Percentiles rank a stretch among this genome's conserved stretches.
phyloP scores from a whole-genome alignment of 2,329 filamentous ascomycete species.

The Eutypella sp. region DNA sequence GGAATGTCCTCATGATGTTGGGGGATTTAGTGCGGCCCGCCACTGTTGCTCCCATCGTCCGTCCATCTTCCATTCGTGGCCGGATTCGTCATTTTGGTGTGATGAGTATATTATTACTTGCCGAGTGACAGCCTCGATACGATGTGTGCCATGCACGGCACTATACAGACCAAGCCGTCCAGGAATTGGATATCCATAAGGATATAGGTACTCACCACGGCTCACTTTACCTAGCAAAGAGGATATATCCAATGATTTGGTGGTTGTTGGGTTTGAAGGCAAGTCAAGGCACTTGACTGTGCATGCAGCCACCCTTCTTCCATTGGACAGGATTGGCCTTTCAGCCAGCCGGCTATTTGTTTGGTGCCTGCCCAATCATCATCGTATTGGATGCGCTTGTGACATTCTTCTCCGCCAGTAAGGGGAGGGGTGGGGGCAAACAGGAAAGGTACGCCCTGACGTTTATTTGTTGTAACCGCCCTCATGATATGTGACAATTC shows the following conservation, averaged over 20 bases:
- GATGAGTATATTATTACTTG: not conserved
- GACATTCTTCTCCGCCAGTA: not conserved
- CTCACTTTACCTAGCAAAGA: no score
- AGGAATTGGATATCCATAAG: no score
- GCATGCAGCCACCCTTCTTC: no score
- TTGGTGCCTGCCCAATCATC: not conserved
- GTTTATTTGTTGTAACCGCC: no score
- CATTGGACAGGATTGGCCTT: no score
- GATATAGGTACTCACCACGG: no score
- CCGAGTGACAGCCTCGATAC: not conserved
- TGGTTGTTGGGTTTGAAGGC: no score
- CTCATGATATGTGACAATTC: no score
- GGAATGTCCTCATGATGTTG: not conserved
- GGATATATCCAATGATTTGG: no score
- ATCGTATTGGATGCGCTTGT: not conserved
- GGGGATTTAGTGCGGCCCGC: not conserved
- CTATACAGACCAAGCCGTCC: no score
- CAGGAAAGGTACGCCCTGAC: not conserved
- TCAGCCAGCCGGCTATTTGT: no score
- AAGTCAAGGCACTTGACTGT: not conserved
- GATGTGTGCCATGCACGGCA: not conserved
- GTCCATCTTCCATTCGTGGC: not conserved
- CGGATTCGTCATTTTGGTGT: not conserved
- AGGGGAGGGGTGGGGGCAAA: not conserved
- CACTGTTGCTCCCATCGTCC: not conserved